phyloP scores from a whole-genome alignment of 352 stramenopile genomes.

The Aphanomyces euteiches region DNA sequence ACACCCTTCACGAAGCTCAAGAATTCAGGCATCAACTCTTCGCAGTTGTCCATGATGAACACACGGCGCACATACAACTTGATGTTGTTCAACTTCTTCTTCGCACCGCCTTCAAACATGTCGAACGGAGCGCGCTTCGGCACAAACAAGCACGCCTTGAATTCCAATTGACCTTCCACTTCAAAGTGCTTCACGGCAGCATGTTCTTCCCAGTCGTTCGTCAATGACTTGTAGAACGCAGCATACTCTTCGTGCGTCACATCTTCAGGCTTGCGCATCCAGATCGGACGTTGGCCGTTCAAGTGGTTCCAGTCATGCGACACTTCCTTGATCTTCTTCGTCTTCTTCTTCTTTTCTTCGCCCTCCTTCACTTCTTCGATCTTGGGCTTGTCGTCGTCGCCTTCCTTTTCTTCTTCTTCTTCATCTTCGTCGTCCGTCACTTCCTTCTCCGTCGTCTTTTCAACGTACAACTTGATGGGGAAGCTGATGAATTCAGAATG shows the following conservation, averaged over 20 bases:
- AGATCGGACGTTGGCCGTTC: slow-evolving; percentile 99
- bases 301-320: slow-evolving; percentile 99
- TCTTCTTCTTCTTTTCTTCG: slow-evolving; percentile 98
- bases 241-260: slow-evolving; percentile 99
- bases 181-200: slow-evolving; percentile 98
- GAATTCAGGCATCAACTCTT: slow-evolving; percentile 99
- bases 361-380: slow-evolving; percentile 96
- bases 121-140: slow-evolving; percentile 99
- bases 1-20: slow-evolving; percentile 99
- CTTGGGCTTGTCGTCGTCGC: slow-evolving; percentile 96
- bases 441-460: slow-evolving; percentile 99
- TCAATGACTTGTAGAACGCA: slow-evolving; percentile 99
- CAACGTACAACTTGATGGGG: slow-evolving; percentile 99
- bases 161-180: slow-evolving; percentile 99
- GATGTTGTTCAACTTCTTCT: slow-evolving; percentile 99
- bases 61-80: slow-evolving; percentile 99
- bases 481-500: slow-evolving; percentile 99
- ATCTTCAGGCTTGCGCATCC: slow-evolving; percentile 99
- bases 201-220: slow-evolving; percentile 99
- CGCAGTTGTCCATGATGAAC: slow-evolving; percentile 99
- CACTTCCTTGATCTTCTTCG: slow-evolving; percentile 96
- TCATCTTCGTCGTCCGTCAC: slow-evolving; percentile 99
- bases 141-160: slow-evolving; percentile 97
- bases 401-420: slow-evolving; percentile 90
- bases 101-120: slow-evolving; percentile 98